These are phyloP conservation scores for Diaporthe caulivora DNA, from an alignment of 2,329 filamentous ascomycete species.

Conservation along the genomic window DNA sequence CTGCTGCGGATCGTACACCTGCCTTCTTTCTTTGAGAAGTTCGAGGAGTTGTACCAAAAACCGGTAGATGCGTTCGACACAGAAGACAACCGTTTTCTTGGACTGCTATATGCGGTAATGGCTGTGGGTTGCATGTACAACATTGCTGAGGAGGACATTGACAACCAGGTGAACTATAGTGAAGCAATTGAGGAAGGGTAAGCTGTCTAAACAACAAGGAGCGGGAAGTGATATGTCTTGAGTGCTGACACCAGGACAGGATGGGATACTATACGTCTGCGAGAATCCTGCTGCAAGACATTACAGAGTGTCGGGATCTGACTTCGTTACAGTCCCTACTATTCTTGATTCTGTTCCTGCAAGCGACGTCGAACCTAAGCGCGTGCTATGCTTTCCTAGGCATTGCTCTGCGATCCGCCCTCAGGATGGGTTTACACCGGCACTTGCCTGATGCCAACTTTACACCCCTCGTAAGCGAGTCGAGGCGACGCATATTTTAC, in stretches of 20 bases:
- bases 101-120: slow-evolving; percentile 77
- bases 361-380: slow-evolving; percentile 82
- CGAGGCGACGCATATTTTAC: slow-evolving; percentile 75
- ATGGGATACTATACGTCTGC: slow-evolving; percentile 81
- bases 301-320: slow-evolving; percentile 79
- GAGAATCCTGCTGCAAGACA: slow-evolving; percentile 73
- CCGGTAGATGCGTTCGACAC: slow-evolving; percentile 72
- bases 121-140: slow-evolving; percentile 81
- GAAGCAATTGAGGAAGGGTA: slow-evolving; percentile 69
- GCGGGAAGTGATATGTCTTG: neutral
- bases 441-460: slow-evolving; percentile 74
- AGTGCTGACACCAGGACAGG: slow-evolving; percentile 56
- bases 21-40: slow-evolving; percentile 81
- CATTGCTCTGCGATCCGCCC: slow-evolving; percentile 80
- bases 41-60: slow-evolving; percentile 83
- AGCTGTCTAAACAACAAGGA: slow-evolving; percentile 39
- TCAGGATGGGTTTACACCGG: slow-evolving; percentile 83
- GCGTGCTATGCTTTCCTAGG: slow-evolving; percentile 86
- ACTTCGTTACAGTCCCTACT: slow-evolving; percentile 80
- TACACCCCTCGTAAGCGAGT: slow-evolving; percentile 73
- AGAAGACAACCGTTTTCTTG: slow-evolving; percentile 77
- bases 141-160: slow-evolving; percentile 66
- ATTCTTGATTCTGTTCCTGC: slow-evolving; percentile 85
- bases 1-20: slow-evolving; percentile 80
- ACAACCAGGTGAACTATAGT: slow-evolving; percentile 61